These are phyloP conservation scores for Ilyonectria robusta DNA, from an alignment of 2,329 filamentous ascomycete species.

Conservation along the genomic window DNA sequence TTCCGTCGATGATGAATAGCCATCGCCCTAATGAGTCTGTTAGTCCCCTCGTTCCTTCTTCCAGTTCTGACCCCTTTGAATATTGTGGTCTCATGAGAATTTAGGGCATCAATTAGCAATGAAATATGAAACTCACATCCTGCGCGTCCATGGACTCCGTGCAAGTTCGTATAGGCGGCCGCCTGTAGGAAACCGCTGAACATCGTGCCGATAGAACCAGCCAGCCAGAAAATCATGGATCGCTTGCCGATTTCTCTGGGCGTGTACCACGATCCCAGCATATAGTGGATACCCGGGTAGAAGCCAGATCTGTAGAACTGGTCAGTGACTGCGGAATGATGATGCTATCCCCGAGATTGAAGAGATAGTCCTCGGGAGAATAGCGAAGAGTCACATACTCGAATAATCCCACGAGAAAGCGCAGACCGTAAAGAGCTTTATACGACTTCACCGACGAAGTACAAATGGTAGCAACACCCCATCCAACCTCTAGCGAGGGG, in stretches of 20 bases:
- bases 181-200: constrained; percentile 37
- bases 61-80: not conserved
- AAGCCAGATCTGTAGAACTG: constrained; percentile 22
- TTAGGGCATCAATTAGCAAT: too few species aligned
- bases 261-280: constrained; percentile 44
- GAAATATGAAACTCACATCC: constrained; percentile 30
- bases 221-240: constrained; percentile 40
- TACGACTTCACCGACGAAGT: constrained; percentile 30
- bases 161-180: constrained; percentile 34
- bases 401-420: constrained; percentile 37
- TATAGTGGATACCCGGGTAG: constrained; percentile 38
- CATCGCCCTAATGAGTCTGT: constrained; percentile 29
- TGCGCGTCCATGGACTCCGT: constrained; percentile 33
- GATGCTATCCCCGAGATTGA: not conserved
- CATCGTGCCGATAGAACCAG: constrained; percentile 32
- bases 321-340: constrained; percentile 1
- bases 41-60: not conserved
- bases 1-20: constrained; percentile 38
- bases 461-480: constrained; percentile 36
- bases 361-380: not conserved
- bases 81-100: not conserved
- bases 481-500: constrained; percentile 35
- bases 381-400: constrained; percentile 28
- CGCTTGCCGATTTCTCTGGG: constrained; percentile 40
- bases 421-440: constrained; percentile 29